These are phyloP conservation scores for Exophiala xenobiotica DNA, from an alignment of 2,329 filamentous ascomycete genomes.

Conservation along the genomic window DNA sequence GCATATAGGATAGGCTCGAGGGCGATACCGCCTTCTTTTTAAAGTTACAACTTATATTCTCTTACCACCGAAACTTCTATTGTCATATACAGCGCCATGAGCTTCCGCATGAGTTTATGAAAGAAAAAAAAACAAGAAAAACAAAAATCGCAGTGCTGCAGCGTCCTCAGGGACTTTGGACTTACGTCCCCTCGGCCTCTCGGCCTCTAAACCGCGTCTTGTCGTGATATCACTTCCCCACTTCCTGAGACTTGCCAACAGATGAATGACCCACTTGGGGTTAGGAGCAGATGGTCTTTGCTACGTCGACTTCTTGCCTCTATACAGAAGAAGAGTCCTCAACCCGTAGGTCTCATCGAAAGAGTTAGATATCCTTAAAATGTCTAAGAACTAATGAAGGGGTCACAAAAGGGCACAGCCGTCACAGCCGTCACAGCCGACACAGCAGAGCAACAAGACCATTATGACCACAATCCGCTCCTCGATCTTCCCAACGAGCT, in stretches of 20 bases:
- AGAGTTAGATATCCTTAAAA: conserved; percentile 12
- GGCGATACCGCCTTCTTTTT: conserved; percentile 5
- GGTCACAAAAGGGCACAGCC: conserved; percentile 12
- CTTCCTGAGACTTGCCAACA: conserved; percentile 10
- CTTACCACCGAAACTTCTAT: conserved; percentile 3
- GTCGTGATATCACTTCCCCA: conserved; percentile 4
- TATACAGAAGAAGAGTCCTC: conserved; percentile 14
- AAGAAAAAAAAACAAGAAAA: conserved; percentile 6
- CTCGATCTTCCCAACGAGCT: conserved; percentile 23
- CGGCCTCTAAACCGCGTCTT: conserved; percentile 8
- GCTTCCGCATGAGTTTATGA: not conserved
- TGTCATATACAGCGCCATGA: not conserved
- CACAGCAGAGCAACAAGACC: conserved; percentile 10
- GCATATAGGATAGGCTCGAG: conserved; percentile 2
- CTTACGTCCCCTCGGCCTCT: conserved; percentile 4
- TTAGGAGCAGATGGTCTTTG: conserved; percentile 10
- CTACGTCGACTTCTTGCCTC: conserved; percentile 15
- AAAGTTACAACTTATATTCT: conserved; percentile 2
- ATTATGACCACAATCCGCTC: conserved; percentile 10
- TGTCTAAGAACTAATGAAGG: conserved; percentile 14
- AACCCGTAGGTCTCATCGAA: conserved; percentile 13
- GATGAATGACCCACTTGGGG: conserved; percentile 10
- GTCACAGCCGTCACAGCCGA: conserved; percentile 3
- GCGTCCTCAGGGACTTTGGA: conserved; percentile 10
- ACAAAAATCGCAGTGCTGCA: conserved; percentile 8